Percentiles rank a stretch among this genome's conserved stretches.
Conservation (phyloP, 768 basidiomycete genomes). For the Naganishia vishniacii region DNA sequence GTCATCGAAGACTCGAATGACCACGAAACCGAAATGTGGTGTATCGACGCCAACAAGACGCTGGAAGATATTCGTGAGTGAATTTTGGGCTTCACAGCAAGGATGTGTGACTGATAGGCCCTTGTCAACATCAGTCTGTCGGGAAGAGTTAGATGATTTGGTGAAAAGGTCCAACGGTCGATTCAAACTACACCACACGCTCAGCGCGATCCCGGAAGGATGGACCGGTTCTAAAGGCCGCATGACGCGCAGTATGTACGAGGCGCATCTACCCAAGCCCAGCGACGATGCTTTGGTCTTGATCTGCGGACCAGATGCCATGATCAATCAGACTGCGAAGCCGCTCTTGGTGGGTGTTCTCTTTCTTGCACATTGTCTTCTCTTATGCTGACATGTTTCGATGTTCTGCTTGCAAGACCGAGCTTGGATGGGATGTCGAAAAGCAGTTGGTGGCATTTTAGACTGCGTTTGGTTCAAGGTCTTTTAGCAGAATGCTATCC, state of each 20-base stretch:
- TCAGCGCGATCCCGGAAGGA: conserved; percentile 48
- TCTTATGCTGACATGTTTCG: neutral
- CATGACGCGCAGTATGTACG: conserved; percentile 51
- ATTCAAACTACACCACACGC: conserved; percentile 53
- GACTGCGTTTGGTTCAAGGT: neutral
- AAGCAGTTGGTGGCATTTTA: conserved; percentile 27
- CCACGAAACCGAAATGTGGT: conserved; percentile 51
- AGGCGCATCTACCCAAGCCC: conserved; percentile 51
- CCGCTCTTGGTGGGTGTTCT: conserved; percentile 25
- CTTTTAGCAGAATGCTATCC: too few species aligned
- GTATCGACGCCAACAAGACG: conserved; percentile 55
- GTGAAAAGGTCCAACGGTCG: conserved; percentile 34
- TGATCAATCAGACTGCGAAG: conserved; percentile 48
- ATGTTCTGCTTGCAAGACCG: neutral
- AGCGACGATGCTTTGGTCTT: conserved; percentile 51
- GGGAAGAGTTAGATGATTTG: conserved; percentile 54
- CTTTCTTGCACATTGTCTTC: too few species aligned
- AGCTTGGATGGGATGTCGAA: conserved; percentile 26
- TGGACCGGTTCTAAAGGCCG: conserved; percentile 54
- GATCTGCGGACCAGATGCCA: conserved; percentile 55
- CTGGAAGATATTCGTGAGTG: conserved; percentile 53
- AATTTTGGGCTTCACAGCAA: neutral
- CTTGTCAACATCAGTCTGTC: conserved; percentile 52
- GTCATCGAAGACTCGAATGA: conserved; percentile 52
- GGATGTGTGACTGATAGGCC: too few species aligned